These are phyloP conservation scores for Cystobasidium pallidum DNA, from an alignment of 1,284 basidiomycete genomes.

Conservation along the genomic window DNA sequence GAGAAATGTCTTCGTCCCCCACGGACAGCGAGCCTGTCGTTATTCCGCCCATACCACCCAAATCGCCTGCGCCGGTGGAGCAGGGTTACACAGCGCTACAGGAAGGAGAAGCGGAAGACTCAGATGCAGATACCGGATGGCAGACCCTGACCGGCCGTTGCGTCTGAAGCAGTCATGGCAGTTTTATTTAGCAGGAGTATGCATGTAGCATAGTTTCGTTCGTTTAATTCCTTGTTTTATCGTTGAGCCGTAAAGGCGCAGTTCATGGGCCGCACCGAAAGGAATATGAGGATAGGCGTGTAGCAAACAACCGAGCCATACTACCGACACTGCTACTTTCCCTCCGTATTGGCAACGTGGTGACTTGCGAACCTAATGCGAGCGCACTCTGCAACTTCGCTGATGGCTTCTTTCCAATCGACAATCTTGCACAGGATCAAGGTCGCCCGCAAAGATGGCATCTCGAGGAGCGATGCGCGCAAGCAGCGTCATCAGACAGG, in stretches of 20 bases:
- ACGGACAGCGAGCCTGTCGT: neutral
- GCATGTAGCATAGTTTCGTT: conserved; percentile 12
- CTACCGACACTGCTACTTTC: too few species aligned
- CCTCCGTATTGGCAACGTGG: too few species aligned
- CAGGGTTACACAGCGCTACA: neutral
- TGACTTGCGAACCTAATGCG: neutral
- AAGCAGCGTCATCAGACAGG: conserved; percentile 7
- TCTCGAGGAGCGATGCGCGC: conserved; percentile 33
- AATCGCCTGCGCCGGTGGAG: neutral
- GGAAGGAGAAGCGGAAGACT: neutral
- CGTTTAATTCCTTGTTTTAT: neutral
- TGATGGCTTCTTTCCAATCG: neutral
- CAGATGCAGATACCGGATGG: neutral
- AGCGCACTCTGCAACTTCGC: neutral
- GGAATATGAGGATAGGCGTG: too few species aligned
- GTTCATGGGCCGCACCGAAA: neutral
- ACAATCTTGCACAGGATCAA: neutral
- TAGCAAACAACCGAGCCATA: too few species aligned
- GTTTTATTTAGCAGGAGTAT: neutral
- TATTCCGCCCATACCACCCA: neutral
- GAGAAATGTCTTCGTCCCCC: neutral
- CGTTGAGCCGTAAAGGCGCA: neutral
- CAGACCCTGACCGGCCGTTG: neutral
- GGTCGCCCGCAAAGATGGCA: conserved; percentile 13
- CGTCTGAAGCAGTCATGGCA: neutral